These are phyloP conservation scores for Psilocybe sp. DNA, from an alignment of 768 basidiomycete genomes.

Conservation along the genomic window DNA sequence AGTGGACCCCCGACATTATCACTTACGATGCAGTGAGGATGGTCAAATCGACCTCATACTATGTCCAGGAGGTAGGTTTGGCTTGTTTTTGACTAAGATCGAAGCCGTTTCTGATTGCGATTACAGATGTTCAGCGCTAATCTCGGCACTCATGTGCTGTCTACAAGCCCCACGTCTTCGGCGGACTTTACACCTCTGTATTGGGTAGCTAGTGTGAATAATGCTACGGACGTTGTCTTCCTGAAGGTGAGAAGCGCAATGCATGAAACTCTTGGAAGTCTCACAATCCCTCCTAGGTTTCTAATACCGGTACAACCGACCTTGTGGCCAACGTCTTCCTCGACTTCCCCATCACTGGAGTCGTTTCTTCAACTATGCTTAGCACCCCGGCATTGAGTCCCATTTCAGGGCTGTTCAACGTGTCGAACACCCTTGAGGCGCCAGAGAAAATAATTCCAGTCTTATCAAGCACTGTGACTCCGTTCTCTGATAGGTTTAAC, in stretches of 20 bases:
- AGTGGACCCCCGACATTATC: constrained; percentile 38
- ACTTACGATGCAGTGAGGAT: constrained; percentile 33
- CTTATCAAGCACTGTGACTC: constrained; percentile 24
- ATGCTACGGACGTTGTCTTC: constrained; percentile 29
- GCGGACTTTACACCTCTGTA: constrained; percentile 27
- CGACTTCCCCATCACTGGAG: constrained; percentile 23
- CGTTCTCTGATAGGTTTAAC: constrained; percentile 25
- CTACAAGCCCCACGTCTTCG: constrained; percentile 24
- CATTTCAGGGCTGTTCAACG: constrained; percentile 28
- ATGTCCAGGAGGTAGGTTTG: constrained; percentile 31
- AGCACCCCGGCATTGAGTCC: constrained; percentile 26
- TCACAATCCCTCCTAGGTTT: constrained; percentile 18
- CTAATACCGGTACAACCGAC: constrained; percentile 26
- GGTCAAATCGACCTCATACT: constrained; percentile 34
- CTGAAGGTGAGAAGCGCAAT: constrained; percentile 23
- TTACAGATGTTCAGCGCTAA: constrained; percentile 34
- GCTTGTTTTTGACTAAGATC: not conserved
- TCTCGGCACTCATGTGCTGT: constrained; percentile 29
- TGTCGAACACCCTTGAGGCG: constrained; percentile 28
- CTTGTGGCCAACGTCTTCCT: constrained; percentile 30
- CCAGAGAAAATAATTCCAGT: constrained; percentile 30
- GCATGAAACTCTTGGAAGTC: too few species aligned
- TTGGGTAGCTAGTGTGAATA: constrained; percentile 33
- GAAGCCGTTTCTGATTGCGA: not conserved
- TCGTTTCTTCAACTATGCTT: constrained; percentile 23